Evolutionary conservation across 2,329 filamentous ascomycete species (phyloP).

Genomic region (Fusarium haematococcum): DNA sequence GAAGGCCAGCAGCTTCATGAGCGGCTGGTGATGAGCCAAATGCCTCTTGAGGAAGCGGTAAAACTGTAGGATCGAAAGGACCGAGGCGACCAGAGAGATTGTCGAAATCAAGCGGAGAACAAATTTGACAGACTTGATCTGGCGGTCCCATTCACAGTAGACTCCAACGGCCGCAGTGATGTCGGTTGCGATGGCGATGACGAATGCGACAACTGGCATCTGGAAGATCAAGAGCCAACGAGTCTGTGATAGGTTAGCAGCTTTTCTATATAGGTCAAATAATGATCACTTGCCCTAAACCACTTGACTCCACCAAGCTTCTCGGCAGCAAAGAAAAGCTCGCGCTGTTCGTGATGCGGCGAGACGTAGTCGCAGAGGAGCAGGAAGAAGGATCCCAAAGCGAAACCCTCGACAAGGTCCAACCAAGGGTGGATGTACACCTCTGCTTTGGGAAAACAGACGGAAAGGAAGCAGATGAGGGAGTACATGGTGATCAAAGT

Average conservation of each 20-base stretch:
- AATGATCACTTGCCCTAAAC: slow-evolving; percentile 19
- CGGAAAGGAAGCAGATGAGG: slow-evolving; percentile 30
- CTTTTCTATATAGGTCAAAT: accelerated
- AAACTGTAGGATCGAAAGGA: slow-evolving; percentile 30
- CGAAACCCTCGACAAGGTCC: slow-evolving; percentile 31
- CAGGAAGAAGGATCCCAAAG: slow-evolving; percentile 35
- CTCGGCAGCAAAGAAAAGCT: slow-evolving; percentile 38
- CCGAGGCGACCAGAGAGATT: slow-evolving; percentile 23
- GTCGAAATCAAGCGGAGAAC: slow-evolving; percentile 14
- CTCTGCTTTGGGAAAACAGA: slow-evolving; percentile 14
- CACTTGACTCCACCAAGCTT: slow-evolving; percentile 31
- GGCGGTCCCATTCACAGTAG: slow-evolving; percentile 29
- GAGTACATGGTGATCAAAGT: slow-evolving; percentile 31
- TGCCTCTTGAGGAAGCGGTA: slow-evolving; percentile 30
- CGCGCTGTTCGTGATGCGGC: slow-evolving; percentile 24
- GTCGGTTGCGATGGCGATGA: slow-evolving; percentile 22
- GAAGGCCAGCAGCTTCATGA: slow-evolving; percentile 38
- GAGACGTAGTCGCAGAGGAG: slow-evolving; percentile 39
- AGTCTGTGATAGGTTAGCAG: slow-evolving; percentile 14
- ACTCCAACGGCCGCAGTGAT: slow-evolving; percentile 30
- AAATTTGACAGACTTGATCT: slow-evolving; percentile 29
- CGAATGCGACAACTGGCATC: slow-evolving; percentile 30
- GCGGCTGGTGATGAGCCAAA: slow-evolving; percentile 31
- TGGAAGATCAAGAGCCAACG: slow-evolving; percentile 42
- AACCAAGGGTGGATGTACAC: slow-evolving; percentile 38